A percentile compares a stretch with the other conserved stretches of the same genome.
Conservation (phyloP, 164 flowering plant genomes). For the Dillenia suffruticosa region DNA sequence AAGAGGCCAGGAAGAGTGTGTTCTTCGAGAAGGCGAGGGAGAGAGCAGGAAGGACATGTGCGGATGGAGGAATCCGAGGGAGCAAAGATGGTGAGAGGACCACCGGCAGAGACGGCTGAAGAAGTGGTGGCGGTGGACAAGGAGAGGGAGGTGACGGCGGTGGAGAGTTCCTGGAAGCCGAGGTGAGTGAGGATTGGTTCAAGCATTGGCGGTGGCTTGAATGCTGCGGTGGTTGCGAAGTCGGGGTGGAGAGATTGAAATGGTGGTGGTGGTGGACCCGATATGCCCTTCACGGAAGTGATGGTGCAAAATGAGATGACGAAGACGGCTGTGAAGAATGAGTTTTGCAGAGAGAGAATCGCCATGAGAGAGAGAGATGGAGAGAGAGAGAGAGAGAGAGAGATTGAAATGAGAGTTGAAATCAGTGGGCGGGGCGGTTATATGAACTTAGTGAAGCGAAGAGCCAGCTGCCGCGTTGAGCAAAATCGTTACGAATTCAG, state of each 20-base stretch:
- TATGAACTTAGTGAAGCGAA: no score
- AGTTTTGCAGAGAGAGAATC: no score
- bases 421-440: no score
- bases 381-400: no score
- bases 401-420: no score
- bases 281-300: no score
- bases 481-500: no score
- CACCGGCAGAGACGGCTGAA: constrained; percentile 13
- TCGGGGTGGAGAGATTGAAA: not conserved
- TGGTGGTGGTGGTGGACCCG: no score
- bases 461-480: no score
- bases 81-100: constrained; percentile 59
- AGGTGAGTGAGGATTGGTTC: constrained; percentile 42
- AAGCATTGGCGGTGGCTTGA: constrained; percentile 3
- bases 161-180: constrained; percentile 51
- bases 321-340: no score
- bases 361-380: no score
- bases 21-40: constrained; percentile 48
- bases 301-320: no score
- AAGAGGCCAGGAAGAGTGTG: constrained; percentile 61
- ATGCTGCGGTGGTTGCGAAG: constrained; percentile 2
- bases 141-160: constrained; percentile 38
- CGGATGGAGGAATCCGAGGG: constrained; percentile 50
- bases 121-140: constrained; percentile 17
- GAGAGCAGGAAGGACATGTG: constrained; percentile 44